These are phyloP conservation scores for Kodamaea sagamina DNA, from an alignment of 805 yeast species.

Conservation along the genomic window DNA sequence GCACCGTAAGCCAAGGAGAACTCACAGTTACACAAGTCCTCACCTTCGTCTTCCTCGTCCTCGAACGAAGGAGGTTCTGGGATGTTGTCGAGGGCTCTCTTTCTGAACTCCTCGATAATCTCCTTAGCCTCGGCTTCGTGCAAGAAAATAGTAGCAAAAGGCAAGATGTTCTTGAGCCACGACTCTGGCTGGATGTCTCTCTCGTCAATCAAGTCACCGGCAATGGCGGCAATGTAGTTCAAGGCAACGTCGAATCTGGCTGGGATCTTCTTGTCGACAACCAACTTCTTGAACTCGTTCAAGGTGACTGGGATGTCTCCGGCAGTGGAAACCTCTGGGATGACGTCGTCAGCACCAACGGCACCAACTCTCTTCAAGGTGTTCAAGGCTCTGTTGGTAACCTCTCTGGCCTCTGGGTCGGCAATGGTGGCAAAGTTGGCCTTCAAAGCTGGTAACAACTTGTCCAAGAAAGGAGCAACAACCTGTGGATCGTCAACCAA, in stretches of 20 bases:
- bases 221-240: conserved; percentile 89
- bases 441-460: conserved; percentile 94
- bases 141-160: conserved; percentile 93
- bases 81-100: conserved; percentile 95
- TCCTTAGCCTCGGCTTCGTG: conserved; percentile 92
- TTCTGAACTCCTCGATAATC: conserved; percentile 90
- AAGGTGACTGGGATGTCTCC: conserved; percentile 93
- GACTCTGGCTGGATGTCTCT: conserved; percentile 86
- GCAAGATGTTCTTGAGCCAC: conserved; percentile 87
- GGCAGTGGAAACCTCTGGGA: conserved; percentile 98
- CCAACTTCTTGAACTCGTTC: conserved; percentile 73
- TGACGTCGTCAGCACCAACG: conserved; percentile 81
- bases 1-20: conserved; percentile 99
- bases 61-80: conserved; percentile 95
- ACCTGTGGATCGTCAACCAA: conserved; percentile 99
- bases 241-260: conserved; percentile 77
- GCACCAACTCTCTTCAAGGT: conserved; percentile 99
- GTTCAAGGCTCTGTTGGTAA: conserved; percentile 93
- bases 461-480: conserved; percentile 98
- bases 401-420: conserved; percentile 99
- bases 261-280: conserved; percentile 66
- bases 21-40: conserved; percentile 99
- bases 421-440: conserved; percentile 94
- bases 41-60: conserved; percentile 98
- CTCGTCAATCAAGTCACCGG: conserved; percentile 99